Evolutionary conservation across 768 basidiomycete genomes (phyloP), one percentile per base, ranked within the genome.

Genomic region (Rhodosporidiobolus odoratus): DNA sequence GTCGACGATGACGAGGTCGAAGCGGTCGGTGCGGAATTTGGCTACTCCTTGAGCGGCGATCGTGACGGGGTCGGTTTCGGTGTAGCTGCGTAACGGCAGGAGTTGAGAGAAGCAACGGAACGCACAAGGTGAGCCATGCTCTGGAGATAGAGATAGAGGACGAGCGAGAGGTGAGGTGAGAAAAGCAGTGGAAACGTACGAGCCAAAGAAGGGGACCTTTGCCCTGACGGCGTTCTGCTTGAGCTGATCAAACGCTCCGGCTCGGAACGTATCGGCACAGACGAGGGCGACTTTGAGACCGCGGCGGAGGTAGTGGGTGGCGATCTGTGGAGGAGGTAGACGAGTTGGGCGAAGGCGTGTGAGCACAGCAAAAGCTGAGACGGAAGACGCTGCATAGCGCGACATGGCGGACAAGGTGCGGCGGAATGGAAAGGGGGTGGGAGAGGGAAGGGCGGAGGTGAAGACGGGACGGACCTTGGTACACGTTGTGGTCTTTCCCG

Each of bases 191-290:
- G 21, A 3, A 16, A 48, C 69, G 47, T 16, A 75, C 62, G 91
- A 93, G 30, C 96, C 96, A 81, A 93, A 99, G 84, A 96, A 99
- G 4, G 96, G 93, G 21, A 99, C 92, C 79, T 97, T 98, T 47
- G 96, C 96, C 80, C 96, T 95, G 21, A 93, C 96, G 27, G 96
- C 95, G 59, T 95, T 97, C 82, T 99, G 96, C 78, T 96, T 88
- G 17, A 96, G 92, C 80, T 99, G 96, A 81, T 99, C 96, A 81
- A 99, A 99, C 45, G 96, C 96, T 61, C 96, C 96, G 5, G 96
- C 96, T 81, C 96, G 90, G 84, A 99, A 99, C 0, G 96, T 99
- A 80, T 99, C 96, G 30, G 96, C 96, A 77, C 96, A 99, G 74
- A 99, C 95, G 63, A 99, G 93, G 70, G 89, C 91, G 19, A 94